Base-by-base conservation (phyloP, 768 basidiomycete species). In the Amanita fuliginea region DNA sequence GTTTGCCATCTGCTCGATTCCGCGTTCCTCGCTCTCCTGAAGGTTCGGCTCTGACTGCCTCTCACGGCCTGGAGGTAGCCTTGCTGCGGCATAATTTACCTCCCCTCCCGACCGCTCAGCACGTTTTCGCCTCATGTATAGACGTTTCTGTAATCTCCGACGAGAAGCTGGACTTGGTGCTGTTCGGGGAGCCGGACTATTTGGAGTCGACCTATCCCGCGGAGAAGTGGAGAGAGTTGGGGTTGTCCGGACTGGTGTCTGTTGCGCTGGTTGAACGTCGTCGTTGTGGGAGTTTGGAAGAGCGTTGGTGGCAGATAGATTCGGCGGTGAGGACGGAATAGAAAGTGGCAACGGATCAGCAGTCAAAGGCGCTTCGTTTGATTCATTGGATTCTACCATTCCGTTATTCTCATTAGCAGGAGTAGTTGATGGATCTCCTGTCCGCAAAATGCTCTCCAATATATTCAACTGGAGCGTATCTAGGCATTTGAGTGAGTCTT, bases 111-210 rank as follows among this genome's bases (percentile, higher is more conserved):
- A 57, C 28, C 67, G 62, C 24, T 67, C 62, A 3, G 86, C 84
- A 37, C 85, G 74, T 59, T 77, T 80, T 24, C 76, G 74, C 4
- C 85, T 78, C 86, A 87, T 87, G 54, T 83, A 76, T 5, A 87
- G 65, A 34, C 83, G 71, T 51, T 86, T 86, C 51, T 66, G 64
- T 19, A 76, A 54, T n/a, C 74, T 77, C 30, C 79, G 74, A 6
- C 78, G 78, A 7, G 74, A 68, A 1, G 55, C 57, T 1, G 80
- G 78, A 16, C 71, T 75, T 30, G 40, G 26, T 2, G 18, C 24
- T 22, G 32, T 9, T 37, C 42, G 28, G 8, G 46, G 35, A 19
- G 36, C 8, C 10, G n/a, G 35, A n/a, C 24, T 28, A 49, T 47
- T 33, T 37, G 36, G 35, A 11, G 24, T 18, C 18, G 10, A 34